Evolutionary conservation across 306 rosid genomes (phyloP), one percentile per base, ranked within the genome.

Genomic region (Vicia villosa): DNA sequence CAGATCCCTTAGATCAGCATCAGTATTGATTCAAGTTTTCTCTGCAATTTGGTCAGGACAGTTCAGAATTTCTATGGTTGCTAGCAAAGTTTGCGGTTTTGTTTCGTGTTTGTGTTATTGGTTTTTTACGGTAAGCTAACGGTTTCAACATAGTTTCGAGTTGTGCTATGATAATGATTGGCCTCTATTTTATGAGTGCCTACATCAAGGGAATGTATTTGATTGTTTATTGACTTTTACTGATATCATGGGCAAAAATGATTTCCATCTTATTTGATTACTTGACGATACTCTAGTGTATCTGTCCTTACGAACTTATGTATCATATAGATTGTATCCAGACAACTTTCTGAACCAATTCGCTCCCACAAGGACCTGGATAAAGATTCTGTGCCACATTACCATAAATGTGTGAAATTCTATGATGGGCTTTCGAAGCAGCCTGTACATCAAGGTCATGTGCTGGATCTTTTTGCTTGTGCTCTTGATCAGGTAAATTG

Each of bases 291-390:
- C 41, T 74, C n/a, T 15, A 54, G 70, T 83, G 74, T 74, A 58
- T 62, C 74, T 59, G 63, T 74, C 32, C 3, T 36, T 80, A 24
- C 67, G 65, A 74, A 66, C 73, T 58, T 42, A 37, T 81, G 82
- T 80, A 83, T 45, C 64, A 34, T 82, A 81, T 81, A 94, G 99
- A 94, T 94, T 78, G 97, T 91, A 52, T 87, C 96, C 3, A 94
- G 89, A 85, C 83, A 66, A 83, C 84, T 94, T 41, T 83, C 96
- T 62, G 99, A 94, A 66, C 97, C 99, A 24, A 91, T 94, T 77
- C 96, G 99, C 70, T 94, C 99, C 66, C 99, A 94, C 83, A 94
- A 94, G 86, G 99, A 94, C 78, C 85, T 94, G 83, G 99, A 94
- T 79, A 94, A 94, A 82, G 99, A 94, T 87, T 87, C 99, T 77